Percentiles rank a stretch among this genome's conserved stretches.
Evolutionary conservation across 495 filamentous ascomycete genomes (phyloP).

Genomic region (Darksidea phi): DNA sequence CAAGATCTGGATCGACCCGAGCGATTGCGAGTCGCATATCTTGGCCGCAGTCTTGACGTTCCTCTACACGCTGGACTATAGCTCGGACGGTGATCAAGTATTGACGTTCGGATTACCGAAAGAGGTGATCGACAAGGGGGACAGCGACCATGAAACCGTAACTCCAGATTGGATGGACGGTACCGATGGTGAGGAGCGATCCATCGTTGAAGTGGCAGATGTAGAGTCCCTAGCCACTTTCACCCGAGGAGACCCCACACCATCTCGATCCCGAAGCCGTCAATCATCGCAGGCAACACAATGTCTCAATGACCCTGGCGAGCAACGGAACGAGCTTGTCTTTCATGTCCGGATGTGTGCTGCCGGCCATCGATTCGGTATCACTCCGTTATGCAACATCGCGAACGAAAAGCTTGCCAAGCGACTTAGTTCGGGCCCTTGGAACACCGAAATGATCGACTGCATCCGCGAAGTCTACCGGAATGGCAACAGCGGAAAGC

Average conservation of each 20-base stretch:
- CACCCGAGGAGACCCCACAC: neutral
- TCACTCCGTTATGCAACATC: constrained; percentile 11
- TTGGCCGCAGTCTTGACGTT: constrained; percentile 30
- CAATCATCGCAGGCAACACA: neutral
- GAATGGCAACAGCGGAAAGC: constrained; percentile 1
- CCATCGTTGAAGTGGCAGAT: neutral
- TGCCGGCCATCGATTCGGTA: constrained; percentile 23
- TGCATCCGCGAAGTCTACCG: constrained; percentile 24
- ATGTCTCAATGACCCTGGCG: constrained; percentile 6
- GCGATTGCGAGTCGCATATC: constrained; percentile 26
- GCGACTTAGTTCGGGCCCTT: neutral
- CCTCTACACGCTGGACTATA: constrained; percentile 33
- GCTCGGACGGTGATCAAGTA: constrained; percentile 1
- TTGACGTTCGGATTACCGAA: constrained; percentile 16
- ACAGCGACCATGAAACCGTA: neutral
- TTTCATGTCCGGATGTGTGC: constrained; percentile 20
- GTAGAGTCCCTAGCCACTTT: neutral
- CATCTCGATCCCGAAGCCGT: neutral
- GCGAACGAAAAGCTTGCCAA: constrained; percentile 22
- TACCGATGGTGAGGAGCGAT: neutral
- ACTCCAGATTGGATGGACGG: neutral
- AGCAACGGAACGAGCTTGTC: constrained; percentile 18
- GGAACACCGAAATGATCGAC: constrained; percentile 14
- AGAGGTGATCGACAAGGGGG: neutral
- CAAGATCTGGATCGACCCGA: constrained; percentile 31